Conservation (phyloP, 441 rosid species). For the Populus trichocarpa region DNA sequence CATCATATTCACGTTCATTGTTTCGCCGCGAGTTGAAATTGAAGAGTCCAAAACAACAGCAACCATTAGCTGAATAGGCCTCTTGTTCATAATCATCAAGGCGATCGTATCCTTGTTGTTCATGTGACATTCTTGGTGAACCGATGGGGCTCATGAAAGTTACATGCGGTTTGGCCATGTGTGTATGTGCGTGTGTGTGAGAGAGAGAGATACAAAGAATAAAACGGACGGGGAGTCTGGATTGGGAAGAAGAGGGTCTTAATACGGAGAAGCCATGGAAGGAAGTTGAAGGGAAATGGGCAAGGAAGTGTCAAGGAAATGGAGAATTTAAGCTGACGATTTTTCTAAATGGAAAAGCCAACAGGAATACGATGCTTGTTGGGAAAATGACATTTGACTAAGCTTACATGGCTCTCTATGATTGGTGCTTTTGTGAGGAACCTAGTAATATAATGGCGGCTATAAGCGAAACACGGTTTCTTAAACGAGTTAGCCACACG, state of each 20-base stretch:
- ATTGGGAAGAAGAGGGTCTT: background rate
- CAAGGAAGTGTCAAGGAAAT: slow-evolving; percentile 1
- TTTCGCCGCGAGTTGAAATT: background rate
- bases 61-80: slow-evolving; percentile 20
- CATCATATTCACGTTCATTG: background rate
- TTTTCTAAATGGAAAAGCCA: no score
- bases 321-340: background rate
- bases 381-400: no score
- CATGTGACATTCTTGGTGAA: slow-evolving; percentile 29
- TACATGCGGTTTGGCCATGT: slow-evolving; percentile 17
- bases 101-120: slow-evolving; percentile 24
- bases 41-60: slow-evolving; percentile 34
- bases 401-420: background rate
- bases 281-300: background rate
- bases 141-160: slow-evolving; percentile 9
- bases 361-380: no score
- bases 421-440: no score
- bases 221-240: background rate
- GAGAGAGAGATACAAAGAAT: background rate
- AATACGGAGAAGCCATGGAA: slow-evolving; percentile 3
- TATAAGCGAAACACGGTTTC: no score
- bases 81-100: slow-evolving; percentile 14
- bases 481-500: no score
- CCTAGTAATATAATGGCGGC: no score
- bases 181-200: no score